phyloP scores from a whole-genome alignment of 2,329 filamentous ascomycete genomes.

The Zasmidium citrigriseum region DNA sequence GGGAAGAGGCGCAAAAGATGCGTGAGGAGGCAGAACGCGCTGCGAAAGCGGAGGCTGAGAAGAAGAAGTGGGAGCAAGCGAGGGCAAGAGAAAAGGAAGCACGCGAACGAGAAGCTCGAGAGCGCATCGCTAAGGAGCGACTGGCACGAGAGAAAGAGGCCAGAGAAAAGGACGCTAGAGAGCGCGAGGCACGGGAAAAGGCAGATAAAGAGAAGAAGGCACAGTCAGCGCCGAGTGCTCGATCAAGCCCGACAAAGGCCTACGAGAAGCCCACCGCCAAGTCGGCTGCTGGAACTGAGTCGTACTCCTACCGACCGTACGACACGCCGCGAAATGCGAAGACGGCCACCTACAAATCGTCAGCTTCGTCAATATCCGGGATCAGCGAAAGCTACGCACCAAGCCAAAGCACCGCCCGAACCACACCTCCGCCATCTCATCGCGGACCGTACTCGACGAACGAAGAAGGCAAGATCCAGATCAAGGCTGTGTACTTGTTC shows the following conservation, averaged over 20 bases:
- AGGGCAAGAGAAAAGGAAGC: conserved; percentile 50
- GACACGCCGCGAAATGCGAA: conserved; percentile 28
- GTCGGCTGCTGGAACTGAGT: conserved; percentile 62
- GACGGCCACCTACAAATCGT: conserved; percentile 51
- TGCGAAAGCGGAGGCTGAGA: conserved; percentile 49
- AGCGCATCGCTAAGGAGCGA: conserved; percentile 45
- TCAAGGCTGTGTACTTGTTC: conserved; percentile 90
- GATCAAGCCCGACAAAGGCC: conserved; percentile 23
- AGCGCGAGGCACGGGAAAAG: conserved; percentile 36
- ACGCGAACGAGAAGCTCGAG: conserved; percentile 50
- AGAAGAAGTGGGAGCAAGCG: conserved; percentile 54
- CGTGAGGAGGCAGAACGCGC: conserved; percentile 51
- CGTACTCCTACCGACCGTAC: conserved; percentile 42
- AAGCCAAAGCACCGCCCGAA: conserved; percentile 79
- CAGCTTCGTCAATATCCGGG: conserved; percentile 44
- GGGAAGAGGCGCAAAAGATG: conserved; percentile 57
- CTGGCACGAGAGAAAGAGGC: conserved; percentile 38
- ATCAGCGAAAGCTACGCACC: conserved; percentile 84
- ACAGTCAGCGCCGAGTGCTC: conserved; percentile 33
- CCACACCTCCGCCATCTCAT: conserved; percentile 75
- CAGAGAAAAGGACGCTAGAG: conserved; percentile 43
- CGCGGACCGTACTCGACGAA: conserved; percentile 80
- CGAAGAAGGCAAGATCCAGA: conserved; percentile 93
- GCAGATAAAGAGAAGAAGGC: conserved; percentile 42
- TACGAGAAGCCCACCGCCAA: conserved; percentile 56